These are phyloP conservation scores for Termitomyces eurrhizus DNA, from an alignment of 768 basidiomycete genomes.

Conservation along the genomic window DNA sequence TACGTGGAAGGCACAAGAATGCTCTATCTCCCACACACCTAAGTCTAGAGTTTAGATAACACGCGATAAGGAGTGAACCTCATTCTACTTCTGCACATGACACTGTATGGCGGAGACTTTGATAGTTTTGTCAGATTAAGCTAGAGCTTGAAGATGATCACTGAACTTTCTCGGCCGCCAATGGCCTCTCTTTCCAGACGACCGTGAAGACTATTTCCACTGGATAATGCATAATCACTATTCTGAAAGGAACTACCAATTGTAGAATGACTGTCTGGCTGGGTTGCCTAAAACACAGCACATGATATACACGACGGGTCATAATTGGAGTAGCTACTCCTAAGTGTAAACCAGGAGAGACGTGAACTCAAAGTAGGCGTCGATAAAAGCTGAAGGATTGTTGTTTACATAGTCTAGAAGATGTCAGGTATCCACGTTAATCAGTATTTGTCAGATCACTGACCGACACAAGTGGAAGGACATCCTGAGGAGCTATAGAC, in stretches of 20 bases:
- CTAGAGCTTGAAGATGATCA: neutral
- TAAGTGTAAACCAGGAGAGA: conserved; percentile 39
- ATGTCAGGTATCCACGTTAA: neutral
- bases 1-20: neutral
- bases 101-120: neutral
- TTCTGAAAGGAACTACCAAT: neutral
- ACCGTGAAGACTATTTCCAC: neutral
- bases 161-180: neutral
- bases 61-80: neutral
- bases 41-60: neutral
- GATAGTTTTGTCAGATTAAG: neutral
- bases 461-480: conserved; percentile 53
- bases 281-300: neutral
- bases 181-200: neutral
- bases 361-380: conserved; percentile 68
- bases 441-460: conserved; percentile 19
- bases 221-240: neutral
- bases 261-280: neutral
- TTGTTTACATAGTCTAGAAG: conserved; percentile 52
- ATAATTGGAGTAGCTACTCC: neutral
- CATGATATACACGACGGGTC: neutral
- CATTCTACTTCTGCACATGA: neutral
- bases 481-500: conserved; percentile 47
- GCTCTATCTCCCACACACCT: neutral
- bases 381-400: conserved; percentile 57